A percentile compares a stretch with the other conserved stretches of the same genome.
Conservation (phyloP, 768 basidiomycete genomes). For the Leccinellum rugosiceps region DNA sequence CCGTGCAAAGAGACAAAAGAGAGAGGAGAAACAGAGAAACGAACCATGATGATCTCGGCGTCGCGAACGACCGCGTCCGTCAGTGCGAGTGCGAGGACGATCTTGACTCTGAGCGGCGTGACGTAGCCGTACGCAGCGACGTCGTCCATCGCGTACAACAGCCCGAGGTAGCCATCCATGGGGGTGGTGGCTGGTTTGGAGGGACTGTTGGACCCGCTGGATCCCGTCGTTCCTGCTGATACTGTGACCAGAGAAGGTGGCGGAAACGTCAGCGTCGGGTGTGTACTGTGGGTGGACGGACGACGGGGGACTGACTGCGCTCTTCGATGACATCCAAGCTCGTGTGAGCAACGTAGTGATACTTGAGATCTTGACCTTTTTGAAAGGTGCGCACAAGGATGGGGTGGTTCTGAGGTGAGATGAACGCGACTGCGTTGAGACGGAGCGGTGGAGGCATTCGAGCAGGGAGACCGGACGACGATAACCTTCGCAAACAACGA, state of each 20-base stretch:
- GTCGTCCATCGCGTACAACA: constrained; percentile 90
- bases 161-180: constrained; percentile 77
- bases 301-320: constrained; percentile 57
- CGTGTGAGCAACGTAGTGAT: constrained; percentile 90
- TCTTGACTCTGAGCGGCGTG: constrained; percentile 84
- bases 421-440: constrained; percentile 80
- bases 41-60: constrained; percentile 70
- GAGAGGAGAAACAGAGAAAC: constrained; percentile 21
- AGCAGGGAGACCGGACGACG: background rate
- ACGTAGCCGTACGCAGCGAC: constrained; percentile 91
- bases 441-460: constrained; percentile 65
- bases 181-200: constrained; percentile 38
- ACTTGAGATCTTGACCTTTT: constrained; percentile 65
- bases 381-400: constrained; percentile 76
- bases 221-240: background rate
- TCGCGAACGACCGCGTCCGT: constrained; percentile 82
- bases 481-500: background rate
- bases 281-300: background rate
- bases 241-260: background rate
- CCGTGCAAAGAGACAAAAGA: background rate
- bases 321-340: constrained; percentile 90
- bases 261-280: background rate
- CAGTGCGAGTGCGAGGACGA: constrained; percentile 75
- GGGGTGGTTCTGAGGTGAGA: constrained; percentile 76
- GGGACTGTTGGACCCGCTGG: background rate